Percentiles rank a stretch among this genome's conserved stretches.
Conservation (phyloP, 2,329 filamentous ascomycete genomes). For the Ceratocystis cacaofunesta region DNA sequence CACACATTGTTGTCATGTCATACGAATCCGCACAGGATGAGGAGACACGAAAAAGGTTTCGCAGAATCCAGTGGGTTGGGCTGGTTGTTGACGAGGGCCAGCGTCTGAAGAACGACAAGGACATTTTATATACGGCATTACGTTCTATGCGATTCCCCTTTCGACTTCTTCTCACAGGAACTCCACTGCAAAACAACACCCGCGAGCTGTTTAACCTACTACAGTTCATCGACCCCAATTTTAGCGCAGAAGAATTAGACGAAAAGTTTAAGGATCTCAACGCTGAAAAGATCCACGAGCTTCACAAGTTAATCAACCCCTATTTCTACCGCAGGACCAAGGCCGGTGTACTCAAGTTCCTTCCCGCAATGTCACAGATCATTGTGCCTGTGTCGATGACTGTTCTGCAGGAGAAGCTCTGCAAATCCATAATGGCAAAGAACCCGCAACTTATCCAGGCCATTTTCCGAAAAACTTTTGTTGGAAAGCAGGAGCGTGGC, state of each 20-base stretch:
- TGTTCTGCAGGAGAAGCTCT: constrained; percentile 80
- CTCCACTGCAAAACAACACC: constrained; percentile 89
- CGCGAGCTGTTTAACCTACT: constrained; percentile 92
- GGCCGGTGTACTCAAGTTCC: constrained; percentile 72
- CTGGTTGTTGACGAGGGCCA: constrained; percentile 92
- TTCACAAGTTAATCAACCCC: constrained; percentile 70
- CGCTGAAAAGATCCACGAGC: constrained; percentile 61
- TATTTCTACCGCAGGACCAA: constrained; percentile 68
- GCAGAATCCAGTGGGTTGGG: constrained; percentile 64
- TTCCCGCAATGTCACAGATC: constrained; percentile 87
- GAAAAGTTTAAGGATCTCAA: constrained; percentile 62
- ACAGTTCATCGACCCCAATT: constrained; percentile 68
- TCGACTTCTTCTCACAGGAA: constrained; percentile 75
- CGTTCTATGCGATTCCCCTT: constrained; percentile 63
- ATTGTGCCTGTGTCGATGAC: constrained; percentile 96
- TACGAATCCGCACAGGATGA: constrained; percentile 78
- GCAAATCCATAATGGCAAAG: constrained; percentile 83
- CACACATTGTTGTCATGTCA: constrained; percentile 86
- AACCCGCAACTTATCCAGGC: constrained; percentile 78
- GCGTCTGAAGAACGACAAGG: constrained; percentile 84
- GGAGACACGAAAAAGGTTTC: constrained; percentile 50
- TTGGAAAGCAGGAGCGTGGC: constrained; percentile 57
- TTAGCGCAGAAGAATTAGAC: constrained; percentile 60
- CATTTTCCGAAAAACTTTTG: constrained; percentile 57
- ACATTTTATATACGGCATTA: constrained; percentile 62